Conservation (phyloP, 805 yeast species). For the Cyberlindnera misumaiensis region DNA sequence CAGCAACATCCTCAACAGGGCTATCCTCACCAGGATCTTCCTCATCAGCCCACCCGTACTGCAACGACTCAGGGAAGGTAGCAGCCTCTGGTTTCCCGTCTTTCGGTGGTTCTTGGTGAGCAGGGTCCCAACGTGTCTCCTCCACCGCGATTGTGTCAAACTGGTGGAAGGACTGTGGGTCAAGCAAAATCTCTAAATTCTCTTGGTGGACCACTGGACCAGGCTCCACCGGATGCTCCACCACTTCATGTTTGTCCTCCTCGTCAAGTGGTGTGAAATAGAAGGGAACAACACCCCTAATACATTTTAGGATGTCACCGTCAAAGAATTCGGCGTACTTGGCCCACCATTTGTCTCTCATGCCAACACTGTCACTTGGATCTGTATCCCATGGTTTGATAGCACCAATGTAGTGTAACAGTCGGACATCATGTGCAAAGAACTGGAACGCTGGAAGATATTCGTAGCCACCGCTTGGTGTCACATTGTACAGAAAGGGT, state of each 20-base stretch:
- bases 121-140: conserved; percentile 36
- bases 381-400: conserved; percentile 46
- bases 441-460: conserved; percentile 62
- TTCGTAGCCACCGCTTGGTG: conserved; percentile 62
- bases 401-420: conserved; percentile 64
- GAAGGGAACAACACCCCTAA: conserved; percentile 21
- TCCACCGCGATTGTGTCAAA: conserved; percentile 14
- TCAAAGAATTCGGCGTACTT: conserved; percentile 20
- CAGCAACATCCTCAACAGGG: background rate
- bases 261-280: conserved; percentile 7
- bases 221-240: background rate
- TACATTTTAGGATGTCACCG: conserved; percentile 9
- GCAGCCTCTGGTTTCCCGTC: conserved; percentile 24
- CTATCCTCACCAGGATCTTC: background rate
- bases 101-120: conserved; percentile 36
- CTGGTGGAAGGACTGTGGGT: conserved; percentile 19
- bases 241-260: background rate
- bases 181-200: conserved; percentile 7
- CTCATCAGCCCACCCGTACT: conserved; percentile 4
- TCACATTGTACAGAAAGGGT: conserved; percentile 82
- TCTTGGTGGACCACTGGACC: background rate
- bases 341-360: conserved; percentile 20
- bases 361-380: conserved; percentile 8
- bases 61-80: conserved; percentile 15
- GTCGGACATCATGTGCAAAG: conserved; percentile 37